A percentile compares a stretch with the other conserved stretches of the same genome.
phyloP scores from a whole-genome alignment of 2,329 filamentous ascomycete genomes.

The Pleomassaria siparia region DNA sequence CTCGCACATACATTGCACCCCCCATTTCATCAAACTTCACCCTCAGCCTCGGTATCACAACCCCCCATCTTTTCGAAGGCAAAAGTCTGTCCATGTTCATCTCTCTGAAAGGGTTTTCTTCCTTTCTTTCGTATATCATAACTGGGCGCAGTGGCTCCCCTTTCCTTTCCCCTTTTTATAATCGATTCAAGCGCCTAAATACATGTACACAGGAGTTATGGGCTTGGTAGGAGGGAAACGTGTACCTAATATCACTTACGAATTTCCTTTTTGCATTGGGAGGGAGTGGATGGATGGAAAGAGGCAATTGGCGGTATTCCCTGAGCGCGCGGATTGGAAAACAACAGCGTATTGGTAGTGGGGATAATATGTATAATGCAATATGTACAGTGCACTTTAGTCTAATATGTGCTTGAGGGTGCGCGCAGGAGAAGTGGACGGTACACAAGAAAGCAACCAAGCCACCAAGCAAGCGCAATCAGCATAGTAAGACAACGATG shows the following conservation, averaged over 20 bases:
- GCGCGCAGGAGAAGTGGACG: too few relatives aligned
- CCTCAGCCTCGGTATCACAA: too few relatives aligned
- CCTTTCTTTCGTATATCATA: not conserved
- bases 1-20: not conserved
- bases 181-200: not conserved
- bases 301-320: too few relatives aligned
- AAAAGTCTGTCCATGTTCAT: not conserved
- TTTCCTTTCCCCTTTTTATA: not conserved
- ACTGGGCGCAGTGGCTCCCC: not conserved
- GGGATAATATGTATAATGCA: too few relatives aligned
- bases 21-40: not conserved
- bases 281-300: too few relatives aligned
- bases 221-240: not conserved
- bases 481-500: too few relatives aligned
- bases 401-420: too few relatives aligned
- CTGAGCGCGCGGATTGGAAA: too few relatives aligned
- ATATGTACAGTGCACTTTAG: too few relatives aligned
- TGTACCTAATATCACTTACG: not conserved
- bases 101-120: not conserved
- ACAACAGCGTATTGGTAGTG: too few relatives aligned
- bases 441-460: too few relatives aligned
- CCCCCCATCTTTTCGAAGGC: not conserved
- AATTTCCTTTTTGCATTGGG: slow-evolving; percentile 1
- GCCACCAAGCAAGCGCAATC: too few relatives aligned
- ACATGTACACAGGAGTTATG: not conserved